Percentiles rank a stretch among this genome's conserved stretches.
phyloP scores from a whole-genome alignment of 2,329 filamentous ascomycete species.

The Neoarthrinium moseri region DNA sequence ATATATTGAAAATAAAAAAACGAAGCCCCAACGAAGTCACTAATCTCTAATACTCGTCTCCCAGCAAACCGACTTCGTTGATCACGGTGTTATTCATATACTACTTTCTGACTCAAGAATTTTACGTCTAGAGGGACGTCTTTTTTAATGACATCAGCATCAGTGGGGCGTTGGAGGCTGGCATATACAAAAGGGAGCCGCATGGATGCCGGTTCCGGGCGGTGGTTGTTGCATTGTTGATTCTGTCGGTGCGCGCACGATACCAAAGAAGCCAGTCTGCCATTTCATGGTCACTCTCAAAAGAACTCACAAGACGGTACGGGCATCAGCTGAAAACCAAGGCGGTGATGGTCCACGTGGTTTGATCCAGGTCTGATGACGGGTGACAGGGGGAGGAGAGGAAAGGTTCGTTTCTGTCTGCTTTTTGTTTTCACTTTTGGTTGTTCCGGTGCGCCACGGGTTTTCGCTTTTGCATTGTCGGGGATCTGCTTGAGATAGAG shows the following conservation, averaged over 20 bases:
- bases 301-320: background rate
- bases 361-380: background rate
- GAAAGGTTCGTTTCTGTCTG: background rate
- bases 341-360: background rate
- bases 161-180: conserved; percentile 10
- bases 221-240: conserved; percentile 5
- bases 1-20: too few species aligned
- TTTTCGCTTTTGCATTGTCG: background rate
- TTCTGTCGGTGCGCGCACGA: conserved; percentile 5
- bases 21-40: conserved; percentile 1
- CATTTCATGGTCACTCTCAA: conserved; percentile 4
- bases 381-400: background rate
- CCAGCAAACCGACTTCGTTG: conserved; percentile 1
- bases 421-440: background rate
- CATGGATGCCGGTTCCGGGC: conserved; percentile 5
- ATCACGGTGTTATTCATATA: conserved; percentile 8
- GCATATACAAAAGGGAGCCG: conserved; percentile 10
- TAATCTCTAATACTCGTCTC: conserved; percentile 1
- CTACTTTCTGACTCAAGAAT: conserved; percentile 3
- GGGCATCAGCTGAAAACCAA: background rate
- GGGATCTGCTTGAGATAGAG: background rate
- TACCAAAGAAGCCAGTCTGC: conserved; percentile 7
- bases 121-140: conserved; percentile 3
- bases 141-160: conserved; percentile 9
- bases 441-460: background rate